A percentile compares a stretch with the other conserved stretches of the same genome.
These are phyloP conservation scores for Globomyces pollinis-pini DNA, from an alignment of 192 early-diverging fungal species.

Conservation along the genomic window DNA sequence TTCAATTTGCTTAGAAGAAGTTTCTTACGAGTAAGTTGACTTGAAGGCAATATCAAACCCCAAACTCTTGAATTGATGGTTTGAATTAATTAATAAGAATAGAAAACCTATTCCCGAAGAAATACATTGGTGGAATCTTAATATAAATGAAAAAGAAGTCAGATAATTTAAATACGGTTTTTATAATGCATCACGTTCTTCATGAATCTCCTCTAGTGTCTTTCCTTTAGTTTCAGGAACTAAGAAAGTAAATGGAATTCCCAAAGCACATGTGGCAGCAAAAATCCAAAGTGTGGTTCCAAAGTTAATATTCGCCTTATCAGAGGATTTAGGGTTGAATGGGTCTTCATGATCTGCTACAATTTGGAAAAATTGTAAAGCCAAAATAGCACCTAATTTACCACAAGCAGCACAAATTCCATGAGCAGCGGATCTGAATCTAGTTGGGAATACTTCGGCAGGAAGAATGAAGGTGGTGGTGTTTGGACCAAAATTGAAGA, in stretches of 20 bases:
- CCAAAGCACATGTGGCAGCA: conserved; percentile 67
- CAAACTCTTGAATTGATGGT: no score
- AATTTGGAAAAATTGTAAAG: conserved; percentile 42
- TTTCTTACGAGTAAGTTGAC: no score
- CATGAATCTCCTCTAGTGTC: conserved; percentile 49
- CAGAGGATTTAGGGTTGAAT: no score
- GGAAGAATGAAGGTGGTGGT: conserved; percentile 83
- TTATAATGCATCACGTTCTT: no score
- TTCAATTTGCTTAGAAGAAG: no score
- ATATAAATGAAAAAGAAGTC: no score
- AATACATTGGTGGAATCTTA: no score
- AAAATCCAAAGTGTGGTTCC: conserved; percentile 51
- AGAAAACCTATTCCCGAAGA: no score
- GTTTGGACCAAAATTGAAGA: conserved; percentile 97
- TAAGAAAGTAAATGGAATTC: conserved; percentile 49
- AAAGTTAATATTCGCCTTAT: conserved; percentile 2
- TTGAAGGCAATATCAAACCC: no score
- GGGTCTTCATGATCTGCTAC: no score
- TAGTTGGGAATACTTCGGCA: conserved; percentile 65
- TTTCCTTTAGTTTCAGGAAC: conserved; percentile 66
- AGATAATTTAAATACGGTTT: no score
- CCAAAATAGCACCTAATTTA: conserved; percentile 59
- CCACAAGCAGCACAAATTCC: conserved; percentile 64
- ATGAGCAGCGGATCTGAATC: conserved; percentile 61
- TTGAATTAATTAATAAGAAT: no score